Evolutionary conservation across 345 rosid genomes (phyloP).

Genomic region (Lepidium aucheri): DNA sequence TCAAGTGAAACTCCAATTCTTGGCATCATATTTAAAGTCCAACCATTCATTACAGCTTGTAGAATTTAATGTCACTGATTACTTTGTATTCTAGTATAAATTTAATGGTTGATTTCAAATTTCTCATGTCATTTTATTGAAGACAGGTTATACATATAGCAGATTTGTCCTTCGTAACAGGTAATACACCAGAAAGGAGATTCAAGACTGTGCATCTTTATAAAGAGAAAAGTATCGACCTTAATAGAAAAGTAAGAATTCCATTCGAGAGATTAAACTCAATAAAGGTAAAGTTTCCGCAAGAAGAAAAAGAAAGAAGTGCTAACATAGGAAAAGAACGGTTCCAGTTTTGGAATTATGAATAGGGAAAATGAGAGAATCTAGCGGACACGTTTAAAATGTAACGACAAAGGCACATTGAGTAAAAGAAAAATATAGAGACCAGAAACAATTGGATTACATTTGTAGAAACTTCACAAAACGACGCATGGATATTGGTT

Average conservation of each 20-base stretch:
- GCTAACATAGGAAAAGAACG: neutral
- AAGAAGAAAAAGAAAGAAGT: neutral
- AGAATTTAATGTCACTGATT: neutral
- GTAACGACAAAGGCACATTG: neutral
- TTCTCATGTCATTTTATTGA: neutral
- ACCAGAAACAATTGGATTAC: neutral
- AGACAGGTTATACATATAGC: neutral
- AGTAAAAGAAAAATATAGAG: neutral
- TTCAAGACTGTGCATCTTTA: neutral
- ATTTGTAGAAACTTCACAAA: neutral
- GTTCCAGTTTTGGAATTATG: neutral
- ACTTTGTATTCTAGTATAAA: constrained; percentile 1
- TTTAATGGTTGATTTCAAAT: neutral
- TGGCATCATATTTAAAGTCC: neutral
- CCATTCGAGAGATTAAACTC: neutral
- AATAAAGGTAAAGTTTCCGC: neutral
- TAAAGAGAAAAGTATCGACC: neutral
- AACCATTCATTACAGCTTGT: neutral
- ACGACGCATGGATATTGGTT: neutral
- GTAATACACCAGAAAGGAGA: neutral
- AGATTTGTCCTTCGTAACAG: neutral
- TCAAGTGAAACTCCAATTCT: neutral
- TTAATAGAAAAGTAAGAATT: neutral
- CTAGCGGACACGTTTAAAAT: neutral
- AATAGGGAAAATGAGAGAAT: neutral